These are phyloP conservation scores for Sporothrix variecibatus DNA, from an alignment of 2,329 filamentous ascomycete genomes.

Conservation along the genomic window DNA sequence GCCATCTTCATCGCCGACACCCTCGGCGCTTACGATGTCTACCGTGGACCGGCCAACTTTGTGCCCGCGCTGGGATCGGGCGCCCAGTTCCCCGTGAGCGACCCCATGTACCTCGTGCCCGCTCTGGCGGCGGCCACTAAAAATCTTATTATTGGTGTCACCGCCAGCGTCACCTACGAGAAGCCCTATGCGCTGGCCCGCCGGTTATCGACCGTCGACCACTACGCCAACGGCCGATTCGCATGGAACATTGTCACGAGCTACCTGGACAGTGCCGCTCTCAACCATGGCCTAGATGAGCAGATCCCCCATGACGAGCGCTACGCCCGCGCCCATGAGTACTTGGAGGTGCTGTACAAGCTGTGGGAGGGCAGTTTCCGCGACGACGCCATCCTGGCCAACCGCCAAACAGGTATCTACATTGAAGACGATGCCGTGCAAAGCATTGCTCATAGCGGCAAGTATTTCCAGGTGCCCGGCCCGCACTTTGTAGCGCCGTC, in stretches of 20 bases:
- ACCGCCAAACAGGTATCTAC: conserved; percentile 24
- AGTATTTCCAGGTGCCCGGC: conserved; percentile 25
- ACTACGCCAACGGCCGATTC: conserved; percentile 24
- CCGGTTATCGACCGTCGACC: conserved; percentile 27
- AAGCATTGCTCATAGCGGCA: conserved; percentile 28
- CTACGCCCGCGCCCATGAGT: conserved; percentile 33
- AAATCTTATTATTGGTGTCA: conserved; percentile 26
- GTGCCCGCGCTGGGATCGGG: conserved; percentile 25
- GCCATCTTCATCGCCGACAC: conserved; percentile 30
- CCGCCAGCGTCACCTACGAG: conserved; percentile 23
- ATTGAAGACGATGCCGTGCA: conserved; percentile 26
- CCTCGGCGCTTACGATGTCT: conserved; percentile 29
- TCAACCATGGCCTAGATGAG: conserved; percentile 27
- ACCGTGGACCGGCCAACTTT: conserved; percentile 27
- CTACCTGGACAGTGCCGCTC: conserved; percentile 30
- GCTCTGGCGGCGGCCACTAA: conserved; percentile 28
- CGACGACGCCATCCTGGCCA: conserved; percentile 28
- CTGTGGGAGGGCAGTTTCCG: conserved; percentile 27
- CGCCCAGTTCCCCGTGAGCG: conserved; percentile 30
- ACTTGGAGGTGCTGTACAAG: conserved; percentile 33
- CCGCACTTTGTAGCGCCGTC: conserved; percentile 35
- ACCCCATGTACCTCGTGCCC: conserved; percentile 23
- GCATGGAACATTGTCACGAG: conserved; percentile 34
- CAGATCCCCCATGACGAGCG: conserved; percentile 32
- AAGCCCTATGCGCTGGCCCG: conserved; percentile 24